These are phyloP conservation scores for Eucalyptus erythrocorys DNA, from an alignment of 345 rosid genomes.

Conservation along the genomic window DNA sequence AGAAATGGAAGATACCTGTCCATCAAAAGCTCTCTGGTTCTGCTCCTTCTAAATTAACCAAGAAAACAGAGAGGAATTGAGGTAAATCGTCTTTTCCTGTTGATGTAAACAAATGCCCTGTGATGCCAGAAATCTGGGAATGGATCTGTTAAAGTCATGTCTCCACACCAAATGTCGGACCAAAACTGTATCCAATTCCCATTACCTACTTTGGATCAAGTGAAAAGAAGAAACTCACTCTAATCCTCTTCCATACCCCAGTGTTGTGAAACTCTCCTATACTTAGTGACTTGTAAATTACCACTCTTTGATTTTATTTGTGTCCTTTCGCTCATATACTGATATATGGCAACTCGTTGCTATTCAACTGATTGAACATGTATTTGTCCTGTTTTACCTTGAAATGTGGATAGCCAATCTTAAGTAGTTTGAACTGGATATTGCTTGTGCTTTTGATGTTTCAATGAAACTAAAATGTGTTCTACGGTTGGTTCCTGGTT, in stretches of 20 bases:
- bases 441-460: neutral
- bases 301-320: neutral
- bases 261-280: neutral
- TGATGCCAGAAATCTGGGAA: neutral
- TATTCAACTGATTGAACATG: neutral
- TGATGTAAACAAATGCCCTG: neutral
- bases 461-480: neutral
- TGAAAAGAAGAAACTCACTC: neutral
- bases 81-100: neutral
- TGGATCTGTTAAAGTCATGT: neutral
- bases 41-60: neutral
- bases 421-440: neutral
- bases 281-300: neutral
- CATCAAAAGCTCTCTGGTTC: neutral
- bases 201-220: neutral
- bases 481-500: neutral
- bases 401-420: neutral
- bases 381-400: neutral
- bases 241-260: neutral
- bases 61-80: neutral
- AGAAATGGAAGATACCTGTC: neutral
- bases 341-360: neutral
- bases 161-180: neutral
- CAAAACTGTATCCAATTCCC: neutral
- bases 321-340: neutral